Evolutionary conservation across 176 grass and related monocot species (phyloP), one percentile per base, ranked within the genome.

Genomic region (Tillandsia leiboldiana): DNA sequence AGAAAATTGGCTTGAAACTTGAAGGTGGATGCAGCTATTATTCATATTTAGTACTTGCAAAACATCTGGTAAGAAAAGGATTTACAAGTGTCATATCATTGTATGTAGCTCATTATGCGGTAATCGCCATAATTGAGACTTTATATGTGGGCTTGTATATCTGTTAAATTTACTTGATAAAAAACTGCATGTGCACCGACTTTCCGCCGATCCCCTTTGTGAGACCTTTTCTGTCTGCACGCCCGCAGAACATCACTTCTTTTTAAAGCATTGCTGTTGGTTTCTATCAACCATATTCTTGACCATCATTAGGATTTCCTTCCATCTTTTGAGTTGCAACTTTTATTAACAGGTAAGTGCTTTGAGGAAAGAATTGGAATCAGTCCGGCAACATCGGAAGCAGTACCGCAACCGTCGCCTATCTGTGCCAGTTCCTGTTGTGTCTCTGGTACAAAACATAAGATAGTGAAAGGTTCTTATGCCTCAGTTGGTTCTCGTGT

Each of bases 301-400:
- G 26, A 70, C 48, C 48, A 42, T 42, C 33, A 42, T 76, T 9
- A 50, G 74, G 11, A 63, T 20, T 70, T 49, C 78, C 33, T 52
- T 13, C 49, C 50, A 53, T 13, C 27, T 70, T 70, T 53, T 42
- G 64, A 47, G 69, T 65, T 26, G 10, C 53, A 67, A 62, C 8
- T 71, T 23, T 77, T 58, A 48, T 64, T 72, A 72, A 82, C 67
- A 97, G 94, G 86, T 97, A 78, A 75, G 89, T 81, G 68, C 79
- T 65, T 81, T 97, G 72, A 90, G 72, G 83, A 97, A 97, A 81
- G 94, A 97, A 80, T 53, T 97, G 68, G 94, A 97, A 71, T 97
- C 89, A 52, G 94, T 97, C 12, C 73, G 89, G 47, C 81, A 97
- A 87, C 94, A 97, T 83, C 77, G 89, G 72, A 97, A 90, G 64